These are phyloP conservation scores for Paramecium caudatum DNA, from an alignment of 73 alveolate species.

Conservation along the genomic window DNA sequence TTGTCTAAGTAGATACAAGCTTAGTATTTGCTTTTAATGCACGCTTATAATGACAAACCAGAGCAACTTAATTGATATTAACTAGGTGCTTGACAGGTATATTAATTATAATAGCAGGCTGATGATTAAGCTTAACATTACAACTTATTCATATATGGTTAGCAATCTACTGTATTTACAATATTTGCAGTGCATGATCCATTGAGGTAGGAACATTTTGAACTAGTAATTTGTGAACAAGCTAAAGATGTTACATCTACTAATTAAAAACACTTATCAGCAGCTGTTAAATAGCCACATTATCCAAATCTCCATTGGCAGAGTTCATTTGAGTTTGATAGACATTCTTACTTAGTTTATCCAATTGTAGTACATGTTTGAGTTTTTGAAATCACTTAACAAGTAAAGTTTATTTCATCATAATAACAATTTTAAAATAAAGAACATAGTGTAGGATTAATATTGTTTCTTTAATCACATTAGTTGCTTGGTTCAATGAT, in stretches of 20 bases:
- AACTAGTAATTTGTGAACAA: background rate
- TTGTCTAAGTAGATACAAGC: background rate
- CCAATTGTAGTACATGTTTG: background rate
- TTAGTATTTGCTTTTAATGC: background rate
- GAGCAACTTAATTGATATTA: background rate
- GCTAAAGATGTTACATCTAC: background rate
- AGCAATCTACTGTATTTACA: background rate
- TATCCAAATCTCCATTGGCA: background rate
- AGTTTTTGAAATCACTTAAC: background rate
- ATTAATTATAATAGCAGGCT: background rate
- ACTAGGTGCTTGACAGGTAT: background rate
- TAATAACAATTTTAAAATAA: background rate
- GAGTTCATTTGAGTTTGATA: background rate
- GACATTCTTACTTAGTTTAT: background rate
- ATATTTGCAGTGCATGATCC: background rate
- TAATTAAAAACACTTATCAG: background rate
- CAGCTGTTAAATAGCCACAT: background rate
- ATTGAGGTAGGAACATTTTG: background rate
- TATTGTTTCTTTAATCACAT: background rate
- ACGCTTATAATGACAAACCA: background rate
- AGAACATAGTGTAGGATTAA: slow-evolving; percentile 31
- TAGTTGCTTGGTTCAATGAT: background rate
- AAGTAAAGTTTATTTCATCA: slow-evolving; percentile 13
- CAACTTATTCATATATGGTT: background rate
- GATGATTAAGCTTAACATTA: background rate